Base-by-base conservation (phyloP, 2,329 filamentous ascomycete genomes). In the Epichloe baconii region DNA sequence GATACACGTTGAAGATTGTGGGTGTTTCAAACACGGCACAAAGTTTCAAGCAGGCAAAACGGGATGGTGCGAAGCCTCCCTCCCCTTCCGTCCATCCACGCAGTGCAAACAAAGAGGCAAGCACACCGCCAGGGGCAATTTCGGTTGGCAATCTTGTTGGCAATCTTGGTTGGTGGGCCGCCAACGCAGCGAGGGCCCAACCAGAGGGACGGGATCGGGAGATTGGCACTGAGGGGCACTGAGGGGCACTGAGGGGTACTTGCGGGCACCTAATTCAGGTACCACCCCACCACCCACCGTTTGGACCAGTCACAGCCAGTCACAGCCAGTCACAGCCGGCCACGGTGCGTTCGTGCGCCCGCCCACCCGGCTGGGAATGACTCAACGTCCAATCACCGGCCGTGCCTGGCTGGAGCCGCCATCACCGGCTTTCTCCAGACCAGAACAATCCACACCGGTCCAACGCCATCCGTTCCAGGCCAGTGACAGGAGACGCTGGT, bases 301-400 rank as follows among this genome's bases (percentile, higher is more conserved):
- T 31, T 31, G 26, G 8, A 31, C 26, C 26, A 11, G 26, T 31
- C 26, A 11, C n/a, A 4, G 21, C 23, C 6, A 8, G 26, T 26
- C 26, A 10, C n/a, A 7, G 47, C 56, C 57, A 31, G 8, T 31
- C 26, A 56, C 44, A 50, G 46, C 26, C 23, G 21, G 42, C 37
- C 36, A 49, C 50, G 52, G 46, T 31, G 40, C 41, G 36, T 2
- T 47, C 34, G 21, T 40, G n/a, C 43, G 50, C 44, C 36, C 36
- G 10, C 53, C 57, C 56, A 54, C 57, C 43, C 34, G 49, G 31
- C 48, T 55, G 46, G 10, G 42, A n/a, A 17, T 36, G 42, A n/a
- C 5, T 26, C 17, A 4, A 41, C 19, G 19, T 44, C 58, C 57
- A 59, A 59, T 59, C 58, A 58, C 19, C n/a, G 50, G 34, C 26